phyloP scores from a whole-genome alignment of 2,329 filamentous ascomycete genomes.

The Ascochyta clinopodiicola region DNA sequence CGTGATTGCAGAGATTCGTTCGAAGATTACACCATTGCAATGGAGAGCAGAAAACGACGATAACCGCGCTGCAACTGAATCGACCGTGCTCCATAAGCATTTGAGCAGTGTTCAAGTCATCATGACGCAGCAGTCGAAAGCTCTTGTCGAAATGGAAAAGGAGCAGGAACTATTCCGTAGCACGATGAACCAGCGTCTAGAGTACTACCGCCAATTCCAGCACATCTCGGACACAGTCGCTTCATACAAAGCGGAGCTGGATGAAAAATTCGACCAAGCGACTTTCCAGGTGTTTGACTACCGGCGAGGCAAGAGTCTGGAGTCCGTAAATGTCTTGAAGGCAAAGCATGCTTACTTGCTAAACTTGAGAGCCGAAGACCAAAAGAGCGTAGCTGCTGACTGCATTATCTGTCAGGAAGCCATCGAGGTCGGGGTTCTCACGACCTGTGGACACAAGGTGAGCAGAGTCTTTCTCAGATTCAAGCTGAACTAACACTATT shows the following conservation, averaged over 20 bases:
- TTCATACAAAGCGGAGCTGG: conserved; percentile 71
- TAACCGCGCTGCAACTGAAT: conserved; percentile 66
- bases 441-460: conserved; percentile 77
- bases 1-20: conserved; percentile 72
- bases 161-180: conserved; percentile 78
- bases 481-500: neutral
- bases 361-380: conserved; percentile 68
- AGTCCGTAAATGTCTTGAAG: conserved; percentile 67
- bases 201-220: conserved; percentile 91
- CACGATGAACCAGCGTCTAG: conserved; percentile 83
- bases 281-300: conserved; percentile 53
- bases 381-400: conserved; percentile 62
- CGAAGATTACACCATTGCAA: conserved; percentile 65
- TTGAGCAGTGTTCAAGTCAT: conserved; percentile 65
- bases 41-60: conserved; percentile 63
- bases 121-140: conserved; percentile 60
- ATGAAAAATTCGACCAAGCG: conserved; percentile 61
- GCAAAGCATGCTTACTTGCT: conserved; percentile 78
- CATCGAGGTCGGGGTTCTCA: conserved; percentile 81
- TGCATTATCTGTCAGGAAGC: conserved; percentile 85
- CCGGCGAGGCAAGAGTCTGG: conserved; percentile 60
- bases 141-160: conserved; percentile 61
- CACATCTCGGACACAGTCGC: conserved; percentile 86
- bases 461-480: neutral
- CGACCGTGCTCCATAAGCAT: conserved; percentile 68